Percentiles rank a stretch among this genome's conserved stretches.
These are phyloP conservation scores for Penicillium brevicompactum DNA, from an alignment of 2,329 filamentous ascomycete genomes.

Conservation along the genomic window DNA sequence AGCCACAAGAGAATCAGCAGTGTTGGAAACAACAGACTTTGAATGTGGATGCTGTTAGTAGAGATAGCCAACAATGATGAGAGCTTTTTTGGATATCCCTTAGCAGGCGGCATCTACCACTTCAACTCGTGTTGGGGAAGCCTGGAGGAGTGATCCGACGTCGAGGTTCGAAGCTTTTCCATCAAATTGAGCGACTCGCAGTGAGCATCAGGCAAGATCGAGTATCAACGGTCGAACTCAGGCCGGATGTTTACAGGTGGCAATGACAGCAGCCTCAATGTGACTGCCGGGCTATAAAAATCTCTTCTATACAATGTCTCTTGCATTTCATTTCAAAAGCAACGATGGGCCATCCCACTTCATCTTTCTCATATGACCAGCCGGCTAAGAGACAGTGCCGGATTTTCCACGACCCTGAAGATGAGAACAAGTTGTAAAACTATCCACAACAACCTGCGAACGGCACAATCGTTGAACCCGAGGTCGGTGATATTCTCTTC, in stretches of 20 bases:
- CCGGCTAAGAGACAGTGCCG: slow-evolving; percentile 2
- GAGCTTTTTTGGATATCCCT: no score
- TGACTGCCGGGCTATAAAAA: not conserved
- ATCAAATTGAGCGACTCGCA: no score
- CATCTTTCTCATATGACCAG: not conserved
- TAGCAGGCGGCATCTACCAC: no score
- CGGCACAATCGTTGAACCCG: not conserved
- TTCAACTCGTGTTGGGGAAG: no score
- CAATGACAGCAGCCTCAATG: not conserved
- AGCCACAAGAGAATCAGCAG: no score
- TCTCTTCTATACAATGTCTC: not conserved
- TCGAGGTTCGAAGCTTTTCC: no score
- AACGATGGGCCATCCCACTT: not conserved
- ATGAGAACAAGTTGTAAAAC: no score
- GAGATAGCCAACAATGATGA: no score
- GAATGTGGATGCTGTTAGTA: no score
- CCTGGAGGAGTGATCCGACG: no score
- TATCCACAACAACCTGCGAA: not conserved
- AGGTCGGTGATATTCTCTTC: not conserved
- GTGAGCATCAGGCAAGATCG: not conserved
- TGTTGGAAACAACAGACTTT: no score
- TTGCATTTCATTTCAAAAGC: not conserved
- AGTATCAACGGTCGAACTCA: not conserved
- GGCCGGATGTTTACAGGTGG: not conserved
- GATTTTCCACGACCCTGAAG: not conserved